phyloP scores from a whole-genome alignment of 176 grass and related monocot genomes.

The Cenchrus americanus region DNA sequence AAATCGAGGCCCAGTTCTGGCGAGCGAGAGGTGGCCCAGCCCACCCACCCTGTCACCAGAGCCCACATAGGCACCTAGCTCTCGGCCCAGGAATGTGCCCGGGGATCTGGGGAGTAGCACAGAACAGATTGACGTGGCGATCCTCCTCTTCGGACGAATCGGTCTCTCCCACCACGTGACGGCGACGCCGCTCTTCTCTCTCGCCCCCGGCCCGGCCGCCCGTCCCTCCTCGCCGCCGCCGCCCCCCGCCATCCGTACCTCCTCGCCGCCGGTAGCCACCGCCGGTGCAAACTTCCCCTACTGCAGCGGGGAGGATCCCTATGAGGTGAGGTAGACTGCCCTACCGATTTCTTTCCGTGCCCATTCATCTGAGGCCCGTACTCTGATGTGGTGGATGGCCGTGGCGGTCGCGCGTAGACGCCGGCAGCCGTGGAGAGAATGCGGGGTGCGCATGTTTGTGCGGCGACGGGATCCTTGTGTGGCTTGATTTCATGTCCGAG shows the following conservation, averaged over 20 bases:
- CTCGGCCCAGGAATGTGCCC: background rate
- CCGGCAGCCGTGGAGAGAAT: background rate
- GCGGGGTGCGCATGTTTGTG: background rate
- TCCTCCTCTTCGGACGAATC: background rate
- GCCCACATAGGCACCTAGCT: background rate
- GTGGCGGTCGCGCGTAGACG: background rate
- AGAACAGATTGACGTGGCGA: constrained; percentile 28
- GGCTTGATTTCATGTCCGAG: background rate
- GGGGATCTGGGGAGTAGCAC: constrained; percentile 3
- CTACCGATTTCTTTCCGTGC: background rate
- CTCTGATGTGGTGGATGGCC: constrained; percentile 5
- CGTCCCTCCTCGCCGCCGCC: background rate
- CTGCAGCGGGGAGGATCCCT: background rate
- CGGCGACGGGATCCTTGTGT: constrained; percentile 6
- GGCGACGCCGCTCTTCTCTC: background rate
- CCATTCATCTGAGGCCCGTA: background rate
- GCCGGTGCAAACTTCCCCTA: background rate
- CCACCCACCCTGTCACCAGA: background rate
- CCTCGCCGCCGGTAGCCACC: constrained; percentile 5
- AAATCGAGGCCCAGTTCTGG: too few species aligned
- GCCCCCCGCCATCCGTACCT: background rate
- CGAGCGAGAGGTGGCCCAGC: background rate
- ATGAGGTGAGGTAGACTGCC: constrained; percentile 1
- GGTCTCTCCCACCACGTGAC: background rate
- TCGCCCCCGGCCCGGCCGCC: too few species aligned